phyloP scores from a whole-genome alignment of 192 early-diverging fungal genomes.

The Entomortierella parvispora region DNA sequence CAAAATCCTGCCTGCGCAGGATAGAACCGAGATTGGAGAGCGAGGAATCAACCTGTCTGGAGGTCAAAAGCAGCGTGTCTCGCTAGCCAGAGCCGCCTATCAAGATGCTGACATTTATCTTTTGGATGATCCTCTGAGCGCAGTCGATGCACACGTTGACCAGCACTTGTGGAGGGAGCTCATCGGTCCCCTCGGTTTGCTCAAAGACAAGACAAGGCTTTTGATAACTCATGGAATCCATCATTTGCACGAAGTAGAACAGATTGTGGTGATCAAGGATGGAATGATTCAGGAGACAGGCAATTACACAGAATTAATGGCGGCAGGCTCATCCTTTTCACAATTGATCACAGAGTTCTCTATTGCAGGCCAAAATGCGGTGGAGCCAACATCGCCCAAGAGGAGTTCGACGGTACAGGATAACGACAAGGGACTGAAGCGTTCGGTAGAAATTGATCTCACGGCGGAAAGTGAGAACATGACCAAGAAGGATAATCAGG shows the following conservation, averaged over 20 bases:
- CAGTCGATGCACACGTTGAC: constrained; percentile 74
- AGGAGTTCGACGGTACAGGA: too few species aligned
- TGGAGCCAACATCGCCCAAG: too few species aligned
- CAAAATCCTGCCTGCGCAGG: constrained; percentile 83
- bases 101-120: constrained; percentile 74
- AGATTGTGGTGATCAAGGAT: constrained; percentile 75
- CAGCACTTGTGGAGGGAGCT: constrained; percentile 89
- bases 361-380: constrained; percentile 9
- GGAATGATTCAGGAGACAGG: constrained; percentile 78
- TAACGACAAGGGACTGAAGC: too few species aligned
- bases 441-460: constrained; percentile 4
- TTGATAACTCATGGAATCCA: constrained; percentile 86
- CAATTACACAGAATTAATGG: constrained; percentile 70
- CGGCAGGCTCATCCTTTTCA: constrained; percentile 62
- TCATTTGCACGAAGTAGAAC: constrained; percentile 73
- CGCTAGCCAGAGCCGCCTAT: constrained; percentile 83
- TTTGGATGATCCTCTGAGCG: constrained; percentile 66
- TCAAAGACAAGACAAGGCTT: constrained; percentile 81
- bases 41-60: constrained; percentile 92
- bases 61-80: constrained; percentile 87
- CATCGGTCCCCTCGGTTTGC: constrained; percentile 84
- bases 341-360: constrained; percentile 76
- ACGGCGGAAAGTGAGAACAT: constrained; percentile 51
- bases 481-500: constrained; percentile 33
- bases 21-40: constrained; percentile 93